These are phyloP conservation scores for Kandelia obovata DNA, from an alignment of 345 rosid species.

Conservation along the genomic window DNA sequence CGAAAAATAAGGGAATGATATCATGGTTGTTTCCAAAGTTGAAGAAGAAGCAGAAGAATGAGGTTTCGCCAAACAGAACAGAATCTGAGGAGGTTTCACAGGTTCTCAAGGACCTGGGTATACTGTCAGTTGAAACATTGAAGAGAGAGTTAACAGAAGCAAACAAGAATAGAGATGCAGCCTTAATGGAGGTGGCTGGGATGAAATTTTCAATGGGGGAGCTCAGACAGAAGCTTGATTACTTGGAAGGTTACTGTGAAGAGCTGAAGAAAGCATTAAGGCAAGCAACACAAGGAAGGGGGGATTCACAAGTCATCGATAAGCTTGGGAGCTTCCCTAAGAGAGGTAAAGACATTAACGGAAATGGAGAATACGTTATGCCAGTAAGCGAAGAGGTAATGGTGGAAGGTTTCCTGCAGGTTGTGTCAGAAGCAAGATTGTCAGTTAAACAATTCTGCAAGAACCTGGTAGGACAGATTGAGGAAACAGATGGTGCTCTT, in stretches of 20 bases:
- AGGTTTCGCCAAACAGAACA: constrained; percentile 54
- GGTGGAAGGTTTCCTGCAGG: constrained; percentile 90
- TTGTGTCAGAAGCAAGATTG: constrained; percentile 87
- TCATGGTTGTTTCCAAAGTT: constrained; percentile 80
- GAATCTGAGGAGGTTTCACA: constrained; percentile 82
- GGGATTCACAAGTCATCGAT: constrained; percentile 29
- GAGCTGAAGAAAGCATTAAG: constrained; percentile 71
- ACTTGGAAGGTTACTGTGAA: constrained; percentile 77
- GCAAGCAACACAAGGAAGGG: constrained; percentile 52
- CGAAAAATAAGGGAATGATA: constrained; percentile 57
- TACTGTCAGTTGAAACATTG: constrained; percentile 56
- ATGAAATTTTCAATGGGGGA: constrained; percentile 77
- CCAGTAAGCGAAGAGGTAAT: constrained; percentile 85
- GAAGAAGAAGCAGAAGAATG: constrained; percentile 67
- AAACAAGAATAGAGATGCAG: constrained; percentile 67
- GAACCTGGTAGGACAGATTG: constrained; percentile 61
- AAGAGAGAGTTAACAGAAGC: constrained; percentile 79
- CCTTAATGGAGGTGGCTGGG: constrained; percentile 61
- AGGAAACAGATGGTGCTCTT: constrained; percentile 54
- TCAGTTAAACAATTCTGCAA: constrained; percentile 94
- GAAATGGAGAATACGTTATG: constrained; percentile 38
- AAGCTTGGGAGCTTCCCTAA: constrained; percentile 30
- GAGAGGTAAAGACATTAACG: constrained; percentile 41
- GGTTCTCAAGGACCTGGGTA: constrained; percentile 53
- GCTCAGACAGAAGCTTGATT: constrained; percentile 71